Base-by-base conservation (phyloP, 768 basidiomycete genomes). In the Leccinum subgranulosum region DNA sequence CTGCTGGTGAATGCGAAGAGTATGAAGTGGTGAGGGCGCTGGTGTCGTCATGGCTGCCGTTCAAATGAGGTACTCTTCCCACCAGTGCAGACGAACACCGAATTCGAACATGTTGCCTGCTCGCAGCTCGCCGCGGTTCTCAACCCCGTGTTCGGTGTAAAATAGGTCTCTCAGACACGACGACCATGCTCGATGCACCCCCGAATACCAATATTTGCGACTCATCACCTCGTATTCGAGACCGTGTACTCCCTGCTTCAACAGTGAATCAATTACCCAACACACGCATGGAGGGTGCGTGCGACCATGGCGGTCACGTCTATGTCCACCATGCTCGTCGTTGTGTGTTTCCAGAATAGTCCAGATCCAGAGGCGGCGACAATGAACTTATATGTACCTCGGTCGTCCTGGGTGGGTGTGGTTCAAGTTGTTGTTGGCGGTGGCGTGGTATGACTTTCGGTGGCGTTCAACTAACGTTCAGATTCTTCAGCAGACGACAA, bases 1-100 rank as follows among this genome's bases (percentile, higher is more conserved):
- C 4, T 83, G 75, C 0, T 79, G 75, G 67, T 98, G 95, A 3
- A 81, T 76, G 11, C 95, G 86, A 27, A 97, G 75, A 19, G 92
- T 75, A 63, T 94, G 90, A 4, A 81, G 75, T 0, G 94, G 95
- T 6, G 81, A 72, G 12, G 86, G 81, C 21, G 83, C 72, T 34
- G 64, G 60, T 49, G 48, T 21, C 12, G 56, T 17, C 53, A 61
- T 49, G 9, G 28, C 10, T 29, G 29, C 10, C 10, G 25, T 25
- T 25, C 25, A 25, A 25, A 25, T 25, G 25, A 25, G 1, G 29
- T 29, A 29, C 10, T 29, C 29, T 29, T 29, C 28, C 28, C 28
- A 3, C 28, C 29, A 10, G 4, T 29, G 29, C 10, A 29, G 29
- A 3, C 29, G 29, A 29, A 29, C 29, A 10, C 29, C 29, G 10